These are phyloP conservation scores for Arthrinium phaeospermum DNA, from an alignment of 2,329 filamentous ascomycete genomes.

Conservation along the genomic window DNA sequence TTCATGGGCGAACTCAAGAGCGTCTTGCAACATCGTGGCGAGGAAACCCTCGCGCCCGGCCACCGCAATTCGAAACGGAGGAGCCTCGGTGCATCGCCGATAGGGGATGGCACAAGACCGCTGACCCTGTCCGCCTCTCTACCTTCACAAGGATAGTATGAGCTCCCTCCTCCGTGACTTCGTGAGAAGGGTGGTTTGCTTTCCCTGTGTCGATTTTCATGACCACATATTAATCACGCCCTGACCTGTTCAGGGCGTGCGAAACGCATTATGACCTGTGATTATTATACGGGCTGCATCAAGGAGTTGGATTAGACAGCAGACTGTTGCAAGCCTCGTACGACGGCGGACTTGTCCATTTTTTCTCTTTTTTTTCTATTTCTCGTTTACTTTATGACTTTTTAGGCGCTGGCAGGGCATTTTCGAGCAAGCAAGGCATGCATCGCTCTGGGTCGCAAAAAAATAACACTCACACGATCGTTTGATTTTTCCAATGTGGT, in stretches of 20 bases:
- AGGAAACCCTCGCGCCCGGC: neutral
- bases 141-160: neutral
- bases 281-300: constrained; percentile 15
- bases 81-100: constrained; percentile 16
- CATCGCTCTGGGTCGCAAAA: neutral
- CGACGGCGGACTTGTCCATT: constrained; percentile 10
- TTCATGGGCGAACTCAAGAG: constrained; percentile 95
- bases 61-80: constrained; percentile 1
- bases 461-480: constrained; percentile 2
- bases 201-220: neutral
- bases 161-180: neutral
- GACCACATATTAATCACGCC: neutral
- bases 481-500: constrained; percentile 1
- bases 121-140: neutral
- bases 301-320: constrained; percentile 2
- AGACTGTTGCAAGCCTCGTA: constrained; percentile 16
- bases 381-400: constrained; percentile 2
- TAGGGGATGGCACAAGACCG: constrained; percentile 8
- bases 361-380: constrained; percentile 10
- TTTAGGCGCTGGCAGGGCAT: constrained; percentile 3
- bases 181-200: neutral
- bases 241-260: constrained; percentile 20
- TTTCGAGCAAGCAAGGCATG: neutral
- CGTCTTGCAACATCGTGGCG: constrained; percentile 65
- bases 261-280: constrained; percentile 30